A percentile compares a stretch with the other conserved stretches of the same genome.
Conservation (phyloP, 768 basidiomycete genomes). For the Mycena latifolia region DNA sequence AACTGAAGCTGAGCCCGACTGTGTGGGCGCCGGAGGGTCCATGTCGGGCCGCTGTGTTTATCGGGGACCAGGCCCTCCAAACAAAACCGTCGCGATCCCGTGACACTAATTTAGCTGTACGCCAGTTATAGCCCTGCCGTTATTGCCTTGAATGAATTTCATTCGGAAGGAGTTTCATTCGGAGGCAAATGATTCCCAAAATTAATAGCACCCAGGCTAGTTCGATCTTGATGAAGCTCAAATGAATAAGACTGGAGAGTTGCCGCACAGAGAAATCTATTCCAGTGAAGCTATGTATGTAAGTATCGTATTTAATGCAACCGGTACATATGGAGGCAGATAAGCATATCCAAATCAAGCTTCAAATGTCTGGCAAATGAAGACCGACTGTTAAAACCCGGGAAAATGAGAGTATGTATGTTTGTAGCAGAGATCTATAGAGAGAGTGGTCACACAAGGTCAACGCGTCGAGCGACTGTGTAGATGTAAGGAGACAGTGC, state of each 20-base stretch:
- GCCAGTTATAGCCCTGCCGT: too few species aligned
- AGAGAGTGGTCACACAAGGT: conserved; percentile 8
- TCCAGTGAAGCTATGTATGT: conserved; percentile 1
- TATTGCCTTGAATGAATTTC: too few species aligned
- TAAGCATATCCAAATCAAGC: conserved; percentile 22
- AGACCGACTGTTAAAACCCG: conserved; percentile 17
- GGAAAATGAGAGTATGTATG: conserved; percentile 6
- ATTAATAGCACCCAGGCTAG: too few species aligned
- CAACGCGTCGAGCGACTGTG: too few species aligned
- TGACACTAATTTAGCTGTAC: too few species aligned
- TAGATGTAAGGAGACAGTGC: too few species aligned
- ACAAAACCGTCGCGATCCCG: conserved; percentile 20
- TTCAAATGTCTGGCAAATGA: conserved; percentile 23
- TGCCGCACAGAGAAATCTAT: conserved; percentile 33
- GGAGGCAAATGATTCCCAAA: too few species aligned
- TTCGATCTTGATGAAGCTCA: too few species aligned
- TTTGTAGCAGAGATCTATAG: conserved; percentile 12
- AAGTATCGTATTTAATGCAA: background rate
- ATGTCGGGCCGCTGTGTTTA: background rate
- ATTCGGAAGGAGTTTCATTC: too few species aligned
- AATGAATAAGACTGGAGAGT: too few species aligned
- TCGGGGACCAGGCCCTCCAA: too few species aligned
- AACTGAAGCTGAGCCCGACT: conserved; percentile 9
- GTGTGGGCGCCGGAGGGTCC: background rate
- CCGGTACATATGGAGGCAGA: background rate